Percentiles rank a stretch among this genome's conserved stretches.
Evolutionary conservation across 2,329 filamentous ascomycete genomes (phyloP).

Genomic region (Xylariomycetidae sp.): DNA sequence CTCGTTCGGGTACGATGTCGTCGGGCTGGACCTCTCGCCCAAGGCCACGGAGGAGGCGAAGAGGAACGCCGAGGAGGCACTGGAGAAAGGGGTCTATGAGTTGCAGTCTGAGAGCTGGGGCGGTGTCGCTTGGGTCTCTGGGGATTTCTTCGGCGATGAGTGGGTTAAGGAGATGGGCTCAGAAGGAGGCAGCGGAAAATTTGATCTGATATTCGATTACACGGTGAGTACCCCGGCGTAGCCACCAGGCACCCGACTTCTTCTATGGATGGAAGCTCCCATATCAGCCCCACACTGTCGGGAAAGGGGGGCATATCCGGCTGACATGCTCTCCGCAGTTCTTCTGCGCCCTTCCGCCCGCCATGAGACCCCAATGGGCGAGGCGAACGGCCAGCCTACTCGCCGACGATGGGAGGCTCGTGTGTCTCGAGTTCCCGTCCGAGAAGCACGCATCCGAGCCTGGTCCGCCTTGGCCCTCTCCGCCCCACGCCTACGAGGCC

Average conservation of each 20-base stretch:
- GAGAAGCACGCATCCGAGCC: slow-evolving; percentile 59
- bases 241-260: no score
- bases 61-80: slow-evolving; percentile 35
- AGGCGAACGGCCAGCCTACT: slow-evolving; percentile 47
- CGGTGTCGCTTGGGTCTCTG: slow-evolving; percentile 54
- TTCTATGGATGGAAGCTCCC: no score
- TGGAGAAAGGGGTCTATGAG: slow-evolving; percentile 38
- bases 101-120: slow-evolving; percentile 34
- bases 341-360: slow-evolving; percentile 55
- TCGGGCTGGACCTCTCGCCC: slow-evolving; percentile 65
- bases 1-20: slow-evolving; percentile 71
- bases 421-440: slow-evolving; percentile 75
- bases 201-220: slow-evolving; percentile 64
- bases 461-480: slow-evolving; percentile 71
- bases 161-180: slow-evolving; percentile 44
- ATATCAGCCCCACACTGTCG: no score
- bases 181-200: slow-evolving; percentile 38
- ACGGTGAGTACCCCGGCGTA: no score
- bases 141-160: slow-evolving; percentile 63
- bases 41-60: slow-evolving; percentile 41
- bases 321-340: slow-evolving; percentile 53
- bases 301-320: no score
- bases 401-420: slow-evolving; percentile 42
- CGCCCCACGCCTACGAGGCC: slow-evolving; percentile 65
- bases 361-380: slow-evolving; percentile 49